These are phyloP conservation scores for Alternaria ethzedia DNA, from an alignment of 2,329 filamentous ascomycete species.

Conservation along the genomic window DNA sequence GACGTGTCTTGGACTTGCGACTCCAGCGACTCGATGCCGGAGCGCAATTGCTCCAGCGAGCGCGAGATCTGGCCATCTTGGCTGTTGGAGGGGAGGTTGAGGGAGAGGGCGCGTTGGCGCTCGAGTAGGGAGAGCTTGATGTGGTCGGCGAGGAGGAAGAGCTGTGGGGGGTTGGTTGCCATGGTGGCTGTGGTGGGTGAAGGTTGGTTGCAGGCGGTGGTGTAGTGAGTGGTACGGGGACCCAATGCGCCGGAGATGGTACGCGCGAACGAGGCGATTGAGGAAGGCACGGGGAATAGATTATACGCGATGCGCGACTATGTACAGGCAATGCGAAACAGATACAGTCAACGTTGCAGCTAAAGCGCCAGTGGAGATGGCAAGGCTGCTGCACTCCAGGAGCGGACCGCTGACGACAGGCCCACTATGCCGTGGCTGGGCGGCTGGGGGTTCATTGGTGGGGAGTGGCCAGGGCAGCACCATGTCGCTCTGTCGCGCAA, in stretches of 20 bases:
- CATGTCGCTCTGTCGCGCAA: slow-evolving; percentile 27
- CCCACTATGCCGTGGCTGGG: slow-evolving; percentile 1
- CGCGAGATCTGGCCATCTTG: slow-evolving; percentile 90
- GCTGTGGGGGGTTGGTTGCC: slow-evolving; percentile 67
- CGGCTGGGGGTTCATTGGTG: not conserved
- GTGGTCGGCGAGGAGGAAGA: slow-evolving; percentile 93
- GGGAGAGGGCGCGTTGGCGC: slow-evolving; percentile 81
- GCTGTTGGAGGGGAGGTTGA: slow-evolving; percentile 77
- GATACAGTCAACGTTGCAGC: slow-evolving; percentile 1
- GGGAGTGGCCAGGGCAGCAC: not conserved
- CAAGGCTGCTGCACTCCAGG: slow-evolving; percentile 21
- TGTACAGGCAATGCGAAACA: not conserved
- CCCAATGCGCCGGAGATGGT: slow-evolving; percentile 4
- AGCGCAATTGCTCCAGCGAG: slow-evolving; percentile 83
- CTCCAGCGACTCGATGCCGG: slow-evolving; percentile 76
- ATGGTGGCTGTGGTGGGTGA: slow-evolving; percentile 26
- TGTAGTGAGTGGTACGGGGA: not conserved
- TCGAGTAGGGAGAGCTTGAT: slow-evolving; percentile 95
- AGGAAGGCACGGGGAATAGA: too few species aligned
- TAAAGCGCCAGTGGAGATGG: slow-evolving; percentile 5
- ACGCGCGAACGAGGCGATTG: slow-evolving; percentile 4
- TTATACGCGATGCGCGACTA: not conserved
- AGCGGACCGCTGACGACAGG: slow-evolving; percentile 22
- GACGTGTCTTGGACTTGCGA: slow-evolving; percentile 64
- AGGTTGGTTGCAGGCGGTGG: slow-evolving; percentile 3